Base-by-base conservation (phyloP, 148 eudicot genomes). In the Euryodendron excelsum region DNA sequence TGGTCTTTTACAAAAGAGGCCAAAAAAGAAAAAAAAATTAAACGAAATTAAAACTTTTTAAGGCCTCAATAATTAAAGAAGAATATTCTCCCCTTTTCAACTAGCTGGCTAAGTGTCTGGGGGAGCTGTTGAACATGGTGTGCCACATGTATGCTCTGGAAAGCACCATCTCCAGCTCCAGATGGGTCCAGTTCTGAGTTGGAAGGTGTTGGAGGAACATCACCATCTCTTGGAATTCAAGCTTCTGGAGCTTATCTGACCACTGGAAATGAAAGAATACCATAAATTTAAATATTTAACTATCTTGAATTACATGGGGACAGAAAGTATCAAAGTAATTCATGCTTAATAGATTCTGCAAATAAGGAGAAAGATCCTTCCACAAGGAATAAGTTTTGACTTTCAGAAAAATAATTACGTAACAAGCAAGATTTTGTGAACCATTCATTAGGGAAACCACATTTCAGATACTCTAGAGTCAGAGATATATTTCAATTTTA, bases 81-180 rank as follows among this genome's bases (percentile, higher is more conserved):
- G 39, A 63, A 23, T 3, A 56, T 2, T 50, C 27, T 56, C 30
- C 21, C 75, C 64, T 8, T 65, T 28, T 84, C 81, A 95, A 79
- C 86, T 84, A 72, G 94, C 86, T 84, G 69, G 94, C 92, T 79
- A 95, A 93, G 84, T 95, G 99, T 77, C 92, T 95, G 21, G 97
- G 99, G 55, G 82, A 93, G 71, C 91, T 93, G 81, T 95, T 87
- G 87, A 95, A 93, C 94, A 95, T 86, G 81, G 97, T 80, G 79
- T 95, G 96, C 97, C 99, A 95, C 99, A 95, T 95, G 66, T 83
- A 95, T 63, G 99, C 99, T 82, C 90, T 82, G 5, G 99, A 95
- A 82, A 95, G 99, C 73, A 95, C 99, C 92, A 91, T 88, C 85
- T 93, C 99, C 20, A 95, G 88, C 77, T 93, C 97, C 56, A 87